Evolutionary conservation across 1,139 yeast genomes (phyloP).

Genomic region (Petasospora fabianii): DNA sequence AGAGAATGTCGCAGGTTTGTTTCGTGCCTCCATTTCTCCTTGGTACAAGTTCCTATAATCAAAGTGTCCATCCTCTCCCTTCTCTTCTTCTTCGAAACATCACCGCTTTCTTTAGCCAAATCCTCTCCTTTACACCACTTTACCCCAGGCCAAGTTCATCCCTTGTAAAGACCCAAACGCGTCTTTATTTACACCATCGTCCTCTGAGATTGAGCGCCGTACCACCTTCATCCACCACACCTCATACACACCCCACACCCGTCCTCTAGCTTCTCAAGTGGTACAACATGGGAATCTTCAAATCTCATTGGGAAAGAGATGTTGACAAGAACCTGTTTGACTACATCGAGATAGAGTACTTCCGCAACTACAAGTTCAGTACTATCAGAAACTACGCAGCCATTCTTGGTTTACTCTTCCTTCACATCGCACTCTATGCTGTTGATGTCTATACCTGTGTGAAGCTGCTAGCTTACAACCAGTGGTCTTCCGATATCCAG

Average conservation of each 20-base stretch:
- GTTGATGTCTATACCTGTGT: conserved; percentile 81
- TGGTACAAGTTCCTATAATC: background rate
- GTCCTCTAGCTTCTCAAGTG: too few species aligned
- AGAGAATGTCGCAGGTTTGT: conserved; percentile 4
- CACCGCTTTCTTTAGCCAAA: too few species aligned
- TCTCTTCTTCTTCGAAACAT: background rate
- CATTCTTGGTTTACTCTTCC: conserved; percentile 47
- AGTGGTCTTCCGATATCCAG: conserved; percentile 61
- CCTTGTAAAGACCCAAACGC: too few species aligned
- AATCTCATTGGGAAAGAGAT: conserved; percentile 19
- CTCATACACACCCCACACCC: background rate
- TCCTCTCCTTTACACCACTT: too few species aligned
- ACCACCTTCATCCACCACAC: background rate
- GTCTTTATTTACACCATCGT: background rate
- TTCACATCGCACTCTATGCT: conserved; percentile 58
- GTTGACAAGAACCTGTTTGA: conserved; percentile 27
- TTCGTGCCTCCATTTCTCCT: conserved; percentile 1
- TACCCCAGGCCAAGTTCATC: too few species aligned
- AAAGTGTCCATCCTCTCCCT: conserved; percentile 1
- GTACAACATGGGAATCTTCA: conserved; percentile 18
- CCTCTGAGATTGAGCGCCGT: too few species aligned
- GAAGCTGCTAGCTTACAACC: conserved; percentile 66
- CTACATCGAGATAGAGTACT: conserved; percentile 39
- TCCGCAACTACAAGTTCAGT: conserved; percentile 49
- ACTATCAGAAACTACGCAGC: conserved; percentile 53